Evolutionary conservation across 352 stramenopile species (phyloP), one percentile per base, ranked within the genome.

Genomic region (Globisporangium irregulare): DNA sequence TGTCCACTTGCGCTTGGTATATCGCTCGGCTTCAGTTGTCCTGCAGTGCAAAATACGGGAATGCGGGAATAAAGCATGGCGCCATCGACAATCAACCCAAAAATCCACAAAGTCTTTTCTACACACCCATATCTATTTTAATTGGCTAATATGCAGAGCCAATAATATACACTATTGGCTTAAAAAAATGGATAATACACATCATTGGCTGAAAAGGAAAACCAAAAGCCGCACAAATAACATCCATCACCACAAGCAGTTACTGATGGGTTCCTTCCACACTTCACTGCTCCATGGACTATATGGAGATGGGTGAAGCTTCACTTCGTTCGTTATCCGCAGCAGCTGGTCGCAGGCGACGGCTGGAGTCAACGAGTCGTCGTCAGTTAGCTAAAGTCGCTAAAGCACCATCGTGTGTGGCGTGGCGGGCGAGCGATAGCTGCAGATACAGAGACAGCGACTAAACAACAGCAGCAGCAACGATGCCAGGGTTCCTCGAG

Each of bases 401-500:
- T n/a, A 50, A 2, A 50, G 43, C 4, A 41, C 34, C 36, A 50
- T 18, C 41, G 41, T 22, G 18, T 15, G 15, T 50, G 41, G 41
- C 41, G 41, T 60, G 36, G 18, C 36, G 36, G 36, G 36, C 6
- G 4, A 1, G 1, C 3, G 10, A 61, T 32, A 24, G 14, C n/a
- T 29, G 43, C 7, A 53, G 6, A 20, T 20, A 38, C 0, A 18
- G 34, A 25, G 14, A 55, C 25, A 54, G 14, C 20, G 4, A n/a
- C 15, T n/a, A 53, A 9, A 24, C 10, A 29, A 10, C 57, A 63
- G 32, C 32, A 51, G 22, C n/a, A 63, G 4, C 24, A 59, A 32
- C 4, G 4, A 66, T 66, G 60, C 53, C 69, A 20, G 61, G 72
- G n/a, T 72, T 62, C 20, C 14, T 87, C 7, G 77, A 88, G 57